Conservation (phyloP, 768 basidiomycete species). For the Boletus rubroflammeus region DNA sequence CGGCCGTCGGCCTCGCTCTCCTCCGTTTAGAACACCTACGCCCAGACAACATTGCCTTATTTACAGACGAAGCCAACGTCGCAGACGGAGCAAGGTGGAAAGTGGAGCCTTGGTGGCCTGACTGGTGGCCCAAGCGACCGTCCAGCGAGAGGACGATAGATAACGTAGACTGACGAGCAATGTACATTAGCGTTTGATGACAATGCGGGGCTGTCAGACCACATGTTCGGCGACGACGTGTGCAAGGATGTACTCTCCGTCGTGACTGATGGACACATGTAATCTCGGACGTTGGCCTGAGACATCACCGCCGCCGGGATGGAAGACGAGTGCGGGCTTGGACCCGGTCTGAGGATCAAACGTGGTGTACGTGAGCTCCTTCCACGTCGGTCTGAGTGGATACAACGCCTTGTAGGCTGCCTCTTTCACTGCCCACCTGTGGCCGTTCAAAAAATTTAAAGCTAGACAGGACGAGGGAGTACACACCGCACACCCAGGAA, state of each 20-base stretch:
- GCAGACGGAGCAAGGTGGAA: slow-evolving; percentile 30
- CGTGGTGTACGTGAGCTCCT: slow-evolving; percentile 55
- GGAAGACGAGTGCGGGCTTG: slow-evolving; percentile 41
- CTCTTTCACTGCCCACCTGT: slow-evolving; percentile 82
- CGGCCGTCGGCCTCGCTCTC: slow-evolving; percentile 70
- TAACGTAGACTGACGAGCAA: slow-evolving; percentile 15
- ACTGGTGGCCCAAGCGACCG: slow-evolving; percentile 51
- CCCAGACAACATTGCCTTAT: slow-evolving; percentile 23
- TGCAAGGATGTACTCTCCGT: slow-evolving; percentile 72
- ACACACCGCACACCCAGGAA: slow-evolving; percentile 73
- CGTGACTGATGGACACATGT: slow-evolving; percentile 78
- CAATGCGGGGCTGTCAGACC: slow-evolving; percentile 1
- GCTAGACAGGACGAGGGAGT: background rate
- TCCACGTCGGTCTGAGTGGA: slow-evolving; percentile 69
- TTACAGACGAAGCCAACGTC: slow-evolving; percentile 4
- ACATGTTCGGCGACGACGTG: slow-evolving; percentile 57
- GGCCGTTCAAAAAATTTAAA: background rate
- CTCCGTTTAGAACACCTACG: slow-evolving; percentile 69
- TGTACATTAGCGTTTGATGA: slow-evolving; percentile 1
- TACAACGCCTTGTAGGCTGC: slow-evolving; percentile 84
- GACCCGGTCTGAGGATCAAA: slow-evolving; percentile 33
- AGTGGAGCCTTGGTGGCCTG: slow-evolving; percentile 68
- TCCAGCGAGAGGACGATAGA: slow-evolving; percentile 16
- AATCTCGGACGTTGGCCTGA: slow-evolving; percentile 26
- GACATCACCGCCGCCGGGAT: background rate